phyloP scores from a whole-genome alignment of 306 rosid species.

The Citrullus mucosospermus region DNA sequence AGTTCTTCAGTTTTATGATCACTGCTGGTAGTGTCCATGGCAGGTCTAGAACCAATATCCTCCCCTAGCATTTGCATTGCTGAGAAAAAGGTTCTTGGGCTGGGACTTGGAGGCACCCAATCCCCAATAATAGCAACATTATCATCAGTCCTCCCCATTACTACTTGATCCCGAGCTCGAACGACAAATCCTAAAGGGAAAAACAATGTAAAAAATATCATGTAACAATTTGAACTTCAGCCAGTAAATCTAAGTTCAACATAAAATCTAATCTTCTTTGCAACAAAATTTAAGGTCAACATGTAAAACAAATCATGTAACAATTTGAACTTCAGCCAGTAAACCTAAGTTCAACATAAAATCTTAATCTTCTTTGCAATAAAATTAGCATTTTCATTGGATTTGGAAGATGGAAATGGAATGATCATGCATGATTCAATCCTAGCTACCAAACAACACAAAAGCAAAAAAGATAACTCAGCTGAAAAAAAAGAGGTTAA shows the following conservation, averaged over 20 bases:
- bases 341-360: neutral
- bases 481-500: neutral
- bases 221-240: neutral
- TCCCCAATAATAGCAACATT: constrained; percentile 50
- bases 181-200: neutral
- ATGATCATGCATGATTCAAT: neutral
- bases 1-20: constrained; percentile 27
- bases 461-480: neutral
- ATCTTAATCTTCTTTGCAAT: neutral
- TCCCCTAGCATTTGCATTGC: constrained; percentile 49
- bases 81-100: constrained; percentile 59
- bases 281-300: too few species aligned
- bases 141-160: constrained; percentile 79
- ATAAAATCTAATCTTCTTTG: too few species aligned
- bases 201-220: neutral
- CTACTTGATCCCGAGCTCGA: constrained; percentile 12
- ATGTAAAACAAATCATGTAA: neutral
- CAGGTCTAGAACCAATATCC: constrained; percentile 33
- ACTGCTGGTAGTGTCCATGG: constrained; percentile 23
- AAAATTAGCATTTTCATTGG: neutral
- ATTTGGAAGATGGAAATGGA: neutral
- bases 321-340: neutral
- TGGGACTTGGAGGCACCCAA: constrained; percentile 71
- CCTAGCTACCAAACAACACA: neutral
- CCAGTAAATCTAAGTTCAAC: neutral